Percentiles rank a stretch among this genome's conserved stretches.
Evolutionary conservation across 768 basidiomycete genomes (phyloP).

Genomic region (Pilatotrama ljubarskyi): DNA sequence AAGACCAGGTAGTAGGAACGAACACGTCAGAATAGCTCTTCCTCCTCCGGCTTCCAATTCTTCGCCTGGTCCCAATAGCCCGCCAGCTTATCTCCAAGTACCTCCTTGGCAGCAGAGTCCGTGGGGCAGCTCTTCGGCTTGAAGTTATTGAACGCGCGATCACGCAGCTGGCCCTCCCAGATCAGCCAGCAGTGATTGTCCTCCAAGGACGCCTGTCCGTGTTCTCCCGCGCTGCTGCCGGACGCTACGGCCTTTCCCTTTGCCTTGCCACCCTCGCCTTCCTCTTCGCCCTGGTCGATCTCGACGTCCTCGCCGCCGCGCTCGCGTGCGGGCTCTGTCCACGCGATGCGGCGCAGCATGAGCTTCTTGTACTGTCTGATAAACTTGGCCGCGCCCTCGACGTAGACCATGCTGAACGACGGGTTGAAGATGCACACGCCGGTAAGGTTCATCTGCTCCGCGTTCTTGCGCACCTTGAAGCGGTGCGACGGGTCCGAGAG

Average conservation of each 20-base stretch:
- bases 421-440: slow-evolving; percentile 93
- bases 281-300: slow-evolving; percentile 51
- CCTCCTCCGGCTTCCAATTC: slow-evolving; percentile 84
- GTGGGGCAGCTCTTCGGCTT: slow-evolving; percentile 81
- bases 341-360: slow-evolving; percentile 84
- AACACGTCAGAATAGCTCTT: slow-evolving; percentile 55
- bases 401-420: slow-evolving; percentile 85
- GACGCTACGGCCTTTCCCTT: slow-evolving; percentile 39
- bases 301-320: slow-evolving; percentile 74
- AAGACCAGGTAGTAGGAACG: too few relatives aligned
- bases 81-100: slow-evolving; percentile 78
- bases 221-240: slow-evolving; percentile 30
- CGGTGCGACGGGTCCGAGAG: slow-evolving; percentile 91
- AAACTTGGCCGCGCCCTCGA: slow-evolving; percentile 87
- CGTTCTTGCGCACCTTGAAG: slow-evolving; percentile 97
- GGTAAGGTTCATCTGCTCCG: slow-evolving; percentile 84
- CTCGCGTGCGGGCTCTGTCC: slow-evolving; percentile 90
- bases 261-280: slow-evolving; percentile 32
- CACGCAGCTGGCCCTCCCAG: slow-evolving; percentile 90
- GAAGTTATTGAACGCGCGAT: slow-evolving; percentile 78
- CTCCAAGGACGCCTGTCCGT: slow-evolving; percentile 58
- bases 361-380: slow-evolving; percentile 86
- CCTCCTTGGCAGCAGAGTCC: slow-evolving; percentile 83
- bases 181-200: slow-evolving; percentile 88
- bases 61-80: slow-evolving; percentile 96